Evolutionary conservation across 2,329 filamentous ascomycete genomes (phyloP), one percentile per base, ranked within the genome.

Genomic region (Colletotrichum falcatum): DNA sequence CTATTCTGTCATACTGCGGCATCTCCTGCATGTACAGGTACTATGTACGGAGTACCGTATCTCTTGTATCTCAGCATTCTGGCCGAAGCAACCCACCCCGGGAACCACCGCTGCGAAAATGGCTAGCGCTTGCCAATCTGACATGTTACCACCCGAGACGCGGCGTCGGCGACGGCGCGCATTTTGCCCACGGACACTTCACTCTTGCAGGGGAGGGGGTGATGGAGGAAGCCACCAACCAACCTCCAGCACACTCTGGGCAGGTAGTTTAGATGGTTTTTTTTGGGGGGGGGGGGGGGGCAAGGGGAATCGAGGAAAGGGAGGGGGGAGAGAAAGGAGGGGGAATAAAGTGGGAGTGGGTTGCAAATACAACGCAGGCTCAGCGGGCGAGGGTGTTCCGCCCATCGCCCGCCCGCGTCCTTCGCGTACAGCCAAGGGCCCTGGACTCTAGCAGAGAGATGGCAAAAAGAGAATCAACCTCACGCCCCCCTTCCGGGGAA

Each of bases 301-400:
- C 18, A 44, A 70, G 58, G 67, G 56, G 51, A 48, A 44, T 20
- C n/a, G 42, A 48, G 46, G 26, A 18, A 7, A 23, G 26, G 55
- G 30, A 33, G 33, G 33, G 9, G 33, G 5, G 9, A 42, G 35
- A 44, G 51, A n/a, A n/a, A n/a, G n/a, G n/a, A n/a, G n/a, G 56
- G 58, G 53, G 51, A 39, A 59, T 53, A 59, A 62, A 62, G 59
- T 58, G 64, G 67, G 59, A 56, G 46, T 55, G 60, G 59, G 65
- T 70, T 61, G 69, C 69, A 65, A 71, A 70, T 71, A 65, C 46
- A 71, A 71, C 69, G 54, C 69, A 60, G 69, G 60, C 61, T 56
- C 61, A 48, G 69, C 65, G 65, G 60, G 65, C 69, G 65, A 70
- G 64, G 64, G 60, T 46, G 58, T 70, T 48, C 67, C 67, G 67